Base-by-base conservation (phyloP, 2,329 filamentous ascomycete species). In the Emmonsia crescens region DNA sequence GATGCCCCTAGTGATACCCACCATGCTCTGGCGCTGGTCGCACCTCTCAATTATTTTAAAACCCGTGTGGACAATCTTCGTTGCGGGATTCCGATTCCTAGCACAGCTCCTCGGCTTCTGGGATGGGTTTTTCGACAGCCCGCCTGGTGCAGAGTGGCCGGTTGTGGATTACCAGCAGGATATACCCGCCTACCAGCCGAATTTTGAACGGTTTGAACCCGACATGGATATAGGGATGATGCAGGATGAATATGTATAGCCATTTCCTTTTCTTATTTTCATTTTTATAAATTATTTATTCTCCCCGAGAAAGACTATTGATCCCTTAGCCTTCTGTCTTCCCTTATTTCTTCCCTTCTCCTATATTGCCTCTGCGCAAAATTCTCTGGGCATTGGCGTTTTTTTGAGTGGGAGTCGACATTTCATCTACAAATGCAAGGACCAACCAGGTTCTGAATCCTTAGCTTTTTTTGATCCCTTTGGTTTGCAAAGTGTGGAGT, bases 1-100 rank as follows among this genome's bases (percentile, higher is more conserved):
- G 27, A 82, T 79, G 58, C 83, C 83, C 0, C 82, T 79, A 63
- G 82, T 83, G 5, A 75, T 83, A 5, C 80, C 81, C 2, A 84
- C 81, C 2, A 75, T 85, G 68, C 62, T 83, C 2, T 81, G 71
- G 71, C 76, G 77, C 29, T 78, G 77, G 77, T 73, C 74, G 19
- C 73, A 74, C 65, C 63, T 77, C 5, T 74, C 71, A 0, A 60
- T 31, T 9, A 40, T 64, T 24, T 49, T 61, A 56, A 59, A 49
- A 5, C 60, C 74, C 0, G 36, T 75, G 16, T 66, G 72, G 60
- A 67, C 73, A 2, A 60, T 76, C 16, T 16, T 64, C 1, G 59
- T 75, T 14, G 72, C 71, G 1, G 60, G 73, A 42, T 67, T 69
- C 62, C 65, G 72, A 19, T 64, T 76, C 19, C 48, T 70, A 16